Conservation (phyloP, 805 yeast species). For the Cyberlindnera subsufficiens region DNA sequence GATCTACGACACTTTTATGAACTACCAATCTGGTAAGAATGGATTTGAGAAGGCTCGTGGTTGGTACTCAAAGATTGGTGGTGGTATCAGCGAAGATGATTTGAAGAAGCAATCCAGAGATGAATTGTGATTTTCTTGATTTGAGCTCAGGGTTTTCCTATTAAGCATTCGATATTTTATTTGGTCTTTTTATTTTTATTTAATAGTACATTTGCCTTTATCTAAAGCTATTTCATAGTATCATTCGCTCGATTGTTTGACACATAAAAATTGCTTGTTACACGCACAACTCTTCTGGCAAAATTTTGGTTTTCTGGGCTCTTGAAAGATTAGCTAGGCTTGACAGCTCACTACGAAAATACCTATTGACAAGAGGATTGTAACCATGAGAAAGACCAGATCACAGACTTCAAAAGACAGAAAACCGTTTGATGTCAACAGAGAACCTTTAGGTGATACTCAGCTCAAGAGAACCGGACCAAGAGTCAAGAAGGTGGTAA, state of each 20-base stretch:
- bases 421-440: not conserved
- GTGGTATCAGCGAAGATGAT: constrained; percentile 29
- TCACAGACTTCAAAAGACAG: too few relatives aligned
- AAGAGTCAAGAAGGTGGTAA: not conserved
- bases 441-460: not conserved
- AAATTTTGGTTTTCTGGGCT: too few relatives aligned
- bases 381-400: too few relatives aligned
- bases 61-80: constrained; percentile 43
- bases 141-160: constrained; percentile 7
- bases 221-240: not conserved
- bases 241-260: too few relatives aligned
- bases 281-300: too few relatives aligned
- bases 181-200: not conserved
- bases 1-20: constrained; percentile 63
- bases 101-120: constrained; percentile 3
- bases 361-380: too few relatives aligned
- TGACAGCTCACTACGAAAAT: too few relatives aligned
- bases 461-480: not conserved
- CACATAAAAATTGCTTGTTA: too few relatives aligned
- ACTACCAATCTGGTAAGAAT: constrained; percentile 61
- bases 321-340: too few relatives aligned
- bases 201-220: not conserved
- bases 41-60: constrained; percentile 64
- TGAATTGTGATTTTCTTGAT: constrained; percentile 5
- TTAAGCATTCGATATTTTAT: not conserved